These are phyloP conservation scores for Fragaria iinumae DNA, from an alignment of 306 rosid species.

Conservation along the genomic window DNA sequence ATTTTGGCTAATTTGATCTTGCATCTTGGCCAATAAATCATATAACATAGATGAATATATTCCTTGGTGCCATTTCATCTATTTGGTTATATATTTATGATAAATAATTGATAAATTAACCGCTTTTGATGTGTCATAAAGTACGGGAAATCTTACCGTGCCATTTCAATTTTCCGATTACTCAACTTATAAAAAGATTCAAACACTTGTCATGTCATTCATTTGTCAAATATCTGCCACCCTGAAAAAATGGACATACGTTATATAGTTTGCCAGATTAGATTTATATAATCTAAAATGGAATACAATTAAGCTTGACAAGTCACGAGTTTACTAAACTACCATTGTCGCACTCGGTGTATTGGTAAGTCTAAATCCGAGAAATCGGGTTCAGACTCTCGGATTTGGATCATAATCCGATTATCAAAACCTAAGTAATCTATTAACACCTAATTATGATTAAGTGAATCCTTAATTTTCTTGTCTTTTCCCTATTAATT, in stretches of 20 bases:
- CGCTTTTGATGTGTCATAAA: slow-evolving; percentile 3
- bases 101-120: not conserved
- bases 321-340: not conserved
- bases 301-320: not conserved
- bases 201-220: slow-evolving; percentile 5
- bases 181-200: not conserved
- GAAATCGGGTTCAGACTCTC: not conserved
- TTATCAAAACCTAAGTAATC: not conserved
- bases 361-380: not conserved
- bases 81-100: slow-evolving; percentile 27
- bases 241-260: slow-evolving; percentile 1
- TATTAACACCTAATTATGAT: not conserved
- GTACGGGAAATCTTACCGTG: slow-evolving; percentile 1
- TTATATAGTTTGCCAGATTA: not conserved
- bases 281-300: not conserved
- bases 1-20: not conserved
- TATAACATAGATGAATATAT: not conserved
- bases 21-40: not conserved
- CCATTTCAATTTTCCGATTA: not conserved
- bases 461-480: not conserved
- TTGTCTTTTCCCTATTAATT: not conserved
- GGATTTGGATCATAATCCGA: not conserved
- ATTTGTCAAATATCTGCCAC: slow-evolving; percentile 16
- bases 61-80: not conserved
- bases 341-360: not conserved